Percentiles rank a stretch among this genome's conserved stretches.
These are phyloP conservation scores for Dentiscutata heterogama DNA, from an alignment of 371 early-diverging fungal genomes.

Conservation along the genomic window DNA sequence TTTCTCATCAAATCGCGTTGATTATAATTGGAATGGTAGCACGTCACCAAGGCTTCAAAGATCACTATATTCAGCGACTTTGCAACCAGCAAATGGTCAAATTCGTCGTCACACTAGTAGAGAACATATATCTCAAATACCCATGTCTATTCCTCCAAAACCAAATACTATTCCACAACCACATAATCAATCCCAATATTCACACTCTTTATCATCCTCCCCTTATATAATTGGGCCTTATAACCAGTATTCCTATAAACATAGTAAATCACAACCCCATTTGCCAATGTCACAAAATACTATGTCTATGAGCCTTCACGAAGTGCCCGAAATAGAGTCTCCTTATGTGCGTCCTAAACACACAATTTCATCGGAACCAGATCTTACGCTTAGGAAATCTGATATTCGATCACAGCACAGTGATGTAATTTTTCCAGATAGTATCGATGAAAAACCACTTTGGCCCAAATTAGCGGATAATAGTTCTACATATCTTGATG, in stretches of 20 bases:
- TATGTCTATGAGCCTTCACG: not conserved
- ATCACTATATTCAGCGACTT: too few relatives aligned
- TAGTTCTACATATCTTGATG: not conserved
- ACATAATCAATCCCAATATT: not conserved
- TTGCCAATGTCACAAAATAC: not conserved
- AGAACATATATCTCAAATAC: too few relatives aligned
- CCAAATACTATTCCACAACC: not conserved
- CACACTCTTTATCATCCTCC: not conserved
- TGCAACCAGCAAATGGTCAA: too few relatives aligned
- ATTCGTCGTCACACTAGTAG: too few relatives aligned
- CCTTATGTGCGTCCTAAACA: not conserved
- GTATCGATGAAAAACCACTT: not conserved
- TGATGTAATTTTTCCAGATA: not conserved
- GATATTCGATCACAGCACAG: not conserved
- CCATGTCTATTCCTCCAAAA: too few relatives aligned
- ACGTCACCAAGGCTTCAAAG: too few relatives aligned
- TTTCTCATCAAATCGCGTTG: too few relatives aligned
- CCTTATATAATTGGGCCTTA: not conserved
- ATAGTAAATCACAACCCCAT: constrained; percentile 20
- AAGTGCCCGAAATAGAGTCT: not conserved
- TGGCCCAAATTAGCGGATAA: not conserved
- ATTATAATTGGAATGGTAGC: too few relatives aligned
- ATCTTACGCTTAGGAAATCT: not conserved
- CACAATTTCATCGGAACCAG: not conserved
- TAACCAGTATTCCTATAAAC: not conserved